A percentile compares a stretch with the other conserved stretches of the same genome.
Conservation (phyloP, 1,284 basidiomycete genomes). For the Stereum hirsutum region DNA sequence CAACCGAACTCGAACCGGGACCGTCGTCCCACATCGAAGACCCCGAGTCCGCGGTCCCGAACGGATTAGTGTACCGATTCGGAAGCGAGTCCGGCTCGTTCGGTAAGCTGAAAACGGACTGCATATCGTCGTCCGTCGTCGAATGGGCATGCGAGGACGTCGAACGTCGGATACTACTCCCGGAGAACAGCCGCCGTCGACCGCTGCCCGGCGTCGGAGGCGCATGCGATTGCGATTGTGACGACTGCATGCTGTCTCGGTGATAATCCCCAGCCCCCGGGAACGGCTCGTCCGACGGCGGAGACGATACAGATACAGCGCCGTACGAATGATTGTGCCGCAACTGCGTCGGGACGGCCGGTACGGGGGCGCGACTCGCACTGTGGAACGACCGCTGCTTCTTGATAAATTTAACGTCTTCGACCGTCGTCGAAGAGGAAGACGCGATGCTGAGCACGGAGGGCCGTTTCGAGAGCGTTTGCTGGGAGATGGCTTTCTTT, state of each 20-base stretch:
- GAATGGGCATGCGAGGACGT: slow-evolving; percentile 34
- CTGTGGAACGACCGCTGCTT: slow-evolving; percentile 28
- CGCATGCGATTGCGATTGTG: slow-evolving; percentile 9
- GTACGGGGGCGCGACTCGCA: slow-evolving; percentile 23
- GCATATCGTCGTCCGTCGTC: slow-evolving; percentile 37
- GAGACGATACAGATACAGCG: slow-evolving; percentile 1
- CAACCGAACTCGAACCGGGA: too few relatives aligned
- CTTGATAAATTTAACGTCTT: slow-evolving; percentile 19
- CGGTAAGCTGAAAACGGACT: slow-evolving; percentile 40
- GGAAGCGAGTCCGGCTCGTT: slow-evolving; percentile 12
- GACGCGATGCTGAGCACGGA: slow-evolving; percentile 16
- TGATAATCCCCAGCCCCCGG: slow-evolving; percentile 5
- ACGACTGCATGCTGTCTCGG: slow-evolving; percentile 4
- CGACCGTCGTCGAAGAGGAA: slow-evolving; percentile 1
- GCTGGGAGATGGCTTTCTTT: slow-evolving; percentile 50
- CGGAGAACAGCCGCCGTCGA: slow-evolving; percentile 57
- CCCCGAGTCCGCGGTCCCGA: slow-evolving; percentile 15
- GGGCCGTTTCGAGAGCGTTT: slow-evolving; percentile 32
- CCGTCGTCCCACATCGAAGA: slow-evolving; percentile 46
- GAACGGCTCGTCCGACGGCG: slow-evolving; percentile 2
- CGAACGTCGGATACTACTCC: slow-evolving; percentile 38
- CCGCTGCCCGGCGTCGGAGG: too few relatives aligned
- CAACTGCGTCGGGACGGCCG: slow-evolving; percentile 20
- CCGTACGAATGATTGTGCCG: slow-evolving; percentile 16
- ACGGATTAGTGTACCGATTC: slow-evolving; percentile 12